Evolutionary conservation across 176 grass and related monocot genomes (phyloP).

Genomic region (Thalia dealbata): DNA sequence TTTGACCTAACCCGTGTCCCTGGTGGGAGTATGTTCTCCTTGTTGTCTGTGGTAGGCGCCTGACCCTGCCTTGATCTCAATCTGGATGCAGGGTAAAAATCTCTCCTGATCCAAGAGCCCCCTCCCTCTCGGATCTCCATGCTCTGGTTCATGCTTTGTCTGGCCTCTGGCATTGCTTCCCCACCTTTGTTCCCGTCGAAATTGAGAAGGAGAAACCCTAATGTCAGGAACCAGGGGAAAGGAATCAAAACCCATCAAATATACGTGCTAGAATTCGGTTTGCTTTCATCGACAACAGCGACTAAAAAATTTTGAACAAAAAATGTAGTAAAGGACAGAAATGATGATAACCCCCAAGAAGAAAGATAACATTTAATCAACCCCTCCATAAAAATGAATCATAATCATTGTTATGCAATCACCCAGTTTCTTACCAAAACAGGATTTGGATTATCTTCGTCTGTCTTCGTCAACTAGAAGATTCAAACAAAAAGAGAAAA

Average conservation of each 20-base stretch:
- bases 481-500: background rate
- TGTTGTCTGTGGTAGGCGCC: background rate
- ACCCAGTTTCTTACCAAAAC: background rate
- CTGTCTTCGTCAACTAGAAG: background rate
- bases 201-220: too few relatives aligned
- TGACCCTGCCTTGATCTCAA: background rate
- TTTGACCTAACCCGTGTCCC: background rate
- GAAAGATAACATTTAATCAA: too few relatives aligned
- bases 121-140: background rate
- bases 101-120: background rate
- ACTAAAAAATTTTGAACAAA: too few relatives aligned
- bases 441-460: background rate
- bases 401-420: too few relatives aligned
- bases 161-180: background rate
- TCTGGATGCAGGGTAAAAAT: background rate
- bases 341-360: background rate
- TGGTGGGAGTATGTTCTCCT: slow-evolving; percentile 12
- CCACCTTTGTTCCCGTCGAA: too few relatives aligned
- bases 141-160: background rate
- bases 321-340: background rate
- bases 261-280: too few relatives aligned
- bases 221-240: too few relatives aligned
- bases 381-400: too few relatives aligned
- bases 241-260: too few relatives aligned
- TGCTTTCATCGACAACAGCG: too few relatives aligned